Percentiles rank a stretch among this genome's conserved stretches.
Evolutionary conservation across 2,329 filamentous ascomycete species (phyloP).

Genomic region (Thielaviopsis populi): DNA sequence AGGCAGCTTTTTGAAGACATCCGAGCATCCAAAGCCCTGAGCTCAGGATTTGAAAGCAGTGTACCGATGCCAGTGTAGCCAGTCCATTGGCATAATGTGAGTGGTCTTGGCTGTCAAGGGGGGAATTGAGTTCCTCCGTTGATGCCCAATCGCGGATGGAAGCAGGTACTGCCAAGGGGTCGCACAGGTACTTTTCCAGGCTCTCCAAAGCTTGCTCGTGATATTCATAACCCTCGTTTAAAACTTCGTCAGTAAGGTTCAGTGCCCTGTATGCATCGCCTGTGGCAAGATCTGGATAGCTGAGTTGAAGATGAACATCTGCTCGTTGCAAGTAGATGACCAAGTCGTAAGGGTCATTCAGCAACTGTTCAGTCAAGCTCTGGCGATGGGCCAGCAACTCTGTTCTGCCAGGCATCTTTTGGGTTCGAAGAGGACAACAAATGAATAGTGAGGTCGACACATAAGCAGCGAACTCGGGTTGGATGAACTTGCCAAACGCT

Average conservation of each 20-base stretch:
- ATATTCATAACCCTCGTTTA: conserved; percentile 69
- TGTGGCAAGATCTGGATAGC: conserved; percentile 77
- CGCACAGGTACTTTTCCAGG: conserved; percentile 26
- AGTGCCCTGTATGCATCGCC: conserved; percentile 84
- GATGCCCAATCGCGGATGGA: conserved; percentile 34
- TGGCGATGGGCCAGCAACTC: conserved; percentile 40
- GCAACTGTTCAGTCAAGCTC: conserved; percentile 40
- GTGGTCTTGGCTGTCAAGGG: background rate
- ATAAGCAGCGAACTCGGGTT: too few species aligned
- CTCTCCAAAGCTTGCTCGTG: conserved; percentile 50
- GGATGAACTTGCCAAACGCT: background rate
- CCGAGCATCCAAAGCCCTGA: conserved; percentile 47
- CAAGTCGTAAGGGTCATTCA: conserved; percentile 41
- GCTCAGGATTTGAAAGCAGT: conserved; percentile 44
- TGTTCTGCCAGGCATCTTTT: background rate
- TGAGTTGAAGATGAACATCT: conserved; percentile 53
- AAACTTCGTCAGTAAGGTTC: conserved; percentile 68
- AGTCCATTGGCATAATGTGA: conserved; percentile 22
- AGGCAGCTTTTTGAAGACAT: conserved; percentile 51
- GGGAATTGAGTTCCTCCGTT: conserved; percentile 20
- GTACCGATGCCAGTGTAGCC: conserved; percentile 31
- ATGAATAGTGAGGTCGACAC: background rate
- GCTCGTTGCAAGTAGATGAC: conserved; percentile 56
- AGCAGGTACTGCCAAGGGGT: conserved; percentile 27
- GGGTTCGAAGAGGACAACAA: background rate